Evolutionary conservation across 345 rosid genomes (phyloP).

Genomic region (Fremontodendron californicum): DNA sequence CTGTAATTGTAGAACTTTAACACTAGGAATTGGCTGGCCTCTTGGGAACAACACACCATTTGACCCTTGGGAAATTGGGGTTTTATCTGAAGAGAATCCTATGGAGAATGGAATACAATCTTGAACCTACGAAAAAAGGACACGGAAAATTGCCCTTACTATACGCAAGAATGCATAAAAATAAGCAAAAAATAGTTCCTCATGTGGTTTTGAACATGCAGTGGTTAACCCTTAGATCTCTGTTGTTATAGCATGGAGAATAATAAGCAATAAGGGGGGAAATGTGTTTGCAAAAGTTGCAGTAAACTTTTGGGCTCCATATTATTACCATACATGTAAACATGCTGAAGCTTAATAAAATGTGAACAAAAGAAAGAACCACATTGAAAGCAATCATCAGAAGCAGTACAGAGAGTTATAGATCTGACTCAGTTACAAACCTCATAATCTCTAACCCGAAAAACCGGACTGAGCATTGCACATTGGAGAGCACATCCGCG

Average conservation of each 20-base stretch:
- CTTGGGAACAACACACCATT: conserved; percentile 52
- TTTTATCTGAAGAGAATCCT: conserved; percentile 56
- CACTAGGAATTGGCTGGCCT: conserved; percentile 68
- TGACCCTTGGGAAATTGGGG: conserved; percentile 39
- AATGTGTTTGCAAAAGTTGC: background rate
- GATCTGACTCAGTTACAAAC: conserved; percentile 17
- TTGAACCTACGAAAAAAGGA: conserved; percentile 52
- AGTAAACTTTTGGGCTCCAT: background rate
- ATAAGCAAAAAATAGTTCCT: background rate
- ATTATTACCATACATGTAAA: background rate
- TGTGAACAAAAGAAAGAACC: background rate
- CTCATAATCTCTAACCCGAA: conserved; percentile 58
- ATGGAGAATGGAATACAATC: conserved; percentile 70
- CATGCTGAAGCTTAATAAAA: background rate
- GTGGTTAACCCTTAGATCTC: conserved; percentile 1
- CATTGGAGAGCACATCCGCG: conserved; percentile 73
- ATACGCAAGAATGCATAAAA: background rate
- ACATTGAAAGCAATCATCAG: background rate
- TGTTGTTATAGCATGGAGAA: background rate
- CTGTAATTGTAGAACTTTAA: conserved; percentile 54
- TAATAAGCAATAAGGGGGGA: background rate
- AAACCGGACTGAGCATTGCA: conserved; percentile 66
- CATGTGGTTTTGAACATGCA: background rate
- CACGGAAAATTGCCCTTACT: background rate
- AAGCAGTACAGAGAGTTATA: background rate